These are phyloP conservation scores for Cladosporium sp. DNA, from an alignment of 2,329 filamentous ascomycete species.

Conservation along the genomic window DNA sequence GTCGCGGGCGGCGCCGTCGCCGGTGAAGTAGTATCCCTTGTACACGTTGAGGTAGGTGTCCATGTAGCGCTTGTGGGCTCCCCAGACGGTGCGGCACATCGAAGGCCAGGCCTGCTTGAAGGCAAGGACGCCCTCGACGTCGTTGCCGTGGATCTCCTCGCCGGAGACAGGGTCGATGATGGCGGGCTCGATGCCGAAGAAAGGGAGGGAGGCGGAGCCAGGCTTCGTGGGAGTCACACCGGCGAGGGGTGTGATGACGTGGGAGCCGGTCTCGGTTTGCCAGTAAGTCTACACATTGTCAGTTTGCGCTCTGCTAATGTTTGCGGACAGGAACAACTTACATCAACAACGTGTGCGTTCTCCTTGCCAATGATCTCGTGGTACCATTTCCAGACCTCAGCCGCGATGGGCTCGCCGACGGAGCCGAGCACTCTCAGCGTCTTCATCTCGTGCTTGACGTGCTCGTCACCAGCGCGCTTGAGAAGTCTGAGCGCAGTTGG, in stretches of 20 bases:
- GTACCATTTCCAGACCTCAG: conserved; percentile 99
- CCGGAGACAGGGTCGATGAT: conserved; percentile 97
- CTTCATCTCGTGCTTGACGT: conserved; percentile 86
- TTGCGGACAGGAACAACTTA: conserved; percentile 51
- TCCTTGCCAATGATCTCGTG: conserved; percentile 91
- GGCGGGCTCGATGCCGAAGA: conserved; percentile 96
- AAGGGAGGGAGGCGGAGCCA: conserved; percentile 89
- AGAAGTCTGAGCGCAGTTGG: conserved; percentile 88
- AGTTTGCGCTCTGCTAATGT: conserved; percentile 11
- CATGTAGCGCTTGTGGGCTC: conserved; percentile 97
- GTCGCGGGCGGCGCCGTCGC: conserved; percentile 91
- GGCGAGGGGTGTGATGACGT: conserved; percentile 90
- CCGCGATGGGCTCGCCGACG: conserved; percentile 94
- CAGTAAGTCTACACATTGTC: conserved; percentile 76
- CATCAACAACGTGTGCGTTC: conserved; percentile 88
- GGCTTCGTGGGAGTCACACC: conserved; percentile 96
- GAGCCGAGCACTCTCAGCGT: conserved; percentile 85
- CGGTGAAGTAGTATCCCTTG: conserved; percentile 95
- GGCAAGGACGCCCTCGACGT: conserved; percentile 92
- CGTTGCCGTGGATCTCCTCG: conserved; percentile 88
- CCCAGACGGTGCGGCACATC: conserved; percentile 97
- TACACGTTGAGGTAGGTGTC: conserved; percentile 98
- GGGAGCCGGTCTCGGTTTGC: conserved; percentile 97
- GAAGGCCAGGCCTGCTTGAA: conserved; percentile 99
- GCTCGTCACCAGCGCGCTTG: conserved; percentile 91